phyloP scores from a whole-genome alignment of 495 filamentous ascomycete species.

The Aspergillus nidulans region DNA sequence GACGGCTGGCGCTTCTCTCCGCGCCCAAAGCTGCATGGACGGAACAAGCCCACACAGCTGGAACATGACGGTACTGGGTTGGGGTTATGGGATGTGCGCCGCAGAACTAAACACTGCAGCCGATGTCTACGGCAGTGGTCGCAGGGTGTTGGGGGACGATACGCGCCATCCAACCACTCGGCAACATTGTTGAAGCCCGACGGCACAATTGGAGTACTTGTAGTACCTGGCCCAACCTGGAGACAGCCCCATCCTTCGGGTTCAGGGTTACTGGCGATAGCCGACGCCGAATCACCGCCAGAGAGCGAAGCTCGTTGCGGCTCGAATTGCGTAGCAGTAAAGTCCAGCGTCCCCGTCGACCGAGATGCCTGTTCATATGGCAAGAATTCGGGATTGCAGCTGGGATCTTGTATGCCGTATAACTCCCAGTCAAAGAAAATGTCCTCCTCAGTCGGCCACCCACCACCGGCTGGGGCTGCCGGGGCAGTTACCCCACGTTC shows the following conservation, averaged over 20 bases:
- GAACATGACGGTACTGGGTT: conserved; percentile 64
- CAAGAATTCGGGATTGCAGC: neutral
- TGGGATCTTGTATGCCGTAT: neutral
- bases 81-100: conserved; percentile 41
- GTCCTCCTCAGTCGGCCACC: neutral
- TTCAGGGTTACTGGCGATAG: neutral
- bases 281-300: neutral
- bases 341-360: neutral
- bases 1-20: conserved; percentile 41
- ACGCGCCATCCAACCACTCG: conserved; percentile 42
- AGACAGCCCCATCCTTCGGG: neutral
- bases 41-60: conserved; percentile 70
- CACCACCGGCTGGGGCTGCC: neutral
- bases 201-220: neutral
- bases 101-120: conserved; percentile 43
- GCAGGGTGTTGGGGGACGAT: conserved; percentile 36
- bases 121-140: conserved; percentile 38
- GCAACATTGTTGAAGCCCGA: conserved; percentile 27
- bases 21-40: conserved; percentile 62
- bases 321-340: neutral
- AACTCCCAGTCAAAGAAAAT: conserved; percentile 12
- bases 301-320: neutral
- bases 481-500: conserved; percentile 1
- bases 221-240: neutral
- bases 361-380: neutral